A percentile compares a stretch with the other conserved stretches of the same genome.
Evolutionary conservation across 169 alveolate species (phyloP).

Genomic region (Cryptosporidium viatorum): DNA sequence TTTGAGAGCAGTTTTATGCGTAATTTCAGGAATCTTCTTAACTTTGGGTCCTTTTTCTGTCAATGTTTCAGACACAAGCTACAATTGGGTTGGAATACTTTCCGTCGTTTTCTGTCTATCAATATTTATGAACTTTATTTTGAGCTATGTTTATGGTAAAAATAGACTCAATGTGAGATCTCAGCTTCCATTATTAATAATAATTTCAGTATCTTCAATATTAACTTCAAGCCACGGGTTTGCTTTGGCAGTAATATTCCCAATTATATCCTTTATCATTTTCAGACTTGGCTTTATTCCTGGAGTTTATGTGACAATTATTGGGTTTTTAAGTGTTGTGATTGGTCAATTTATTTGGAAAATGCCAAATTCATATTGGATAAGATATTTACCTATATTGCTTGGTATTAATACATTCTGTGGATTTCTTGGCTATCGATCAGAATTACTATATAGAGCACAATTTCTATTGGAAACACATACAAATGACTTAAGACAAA

Average conservation of each 20-base stretch:
- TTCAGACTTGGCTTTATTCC: constrained; percentile 52
- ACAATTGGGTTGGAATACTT: constrained; percentile 33
- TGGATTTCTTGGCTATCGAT: constrained; percentile 88
- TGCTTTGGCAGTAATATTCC: constrained; percentile 43
- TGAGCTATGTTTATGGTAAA: constrained; percentile 18
- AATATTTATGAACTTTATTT: constrained; percentile 15
- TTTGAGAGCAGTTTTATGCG: constrained; percentile 51
- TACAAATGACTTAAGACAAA: constrained; percentile 84
- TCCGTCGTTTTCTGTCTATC: constrained; percentile 12
- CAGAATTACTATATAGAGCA: constrained; percentile 86
- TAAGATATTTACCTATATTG: constrained; percentile 81
- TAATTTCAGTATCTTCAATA: constrained; percentile 52
- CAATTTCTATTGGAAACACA: constrained; percentile 84
- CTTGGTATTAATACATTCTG: constrained; percentile 84
- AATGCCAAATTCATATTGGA: constrained; percentile 7
- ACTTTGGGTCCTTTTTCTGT: constrained; percentile 23
- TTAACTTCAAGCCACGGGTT: constrained; percentile 39
- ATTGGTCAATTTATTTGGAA: constrained; percentile 34
- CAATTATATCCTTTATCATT: constrained; percentile 47
- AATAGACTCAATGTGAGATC: not conserved
- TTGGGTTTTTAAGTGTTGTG: constrained; percentile 37
- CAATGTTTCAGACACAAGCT: not conserved
- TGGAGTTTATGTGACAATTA: constrained; percentile 47
- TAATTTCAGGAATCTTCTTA: constrained; percentile 24
- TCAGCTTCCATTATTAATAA: constrained; percentile 12